phyloP scores from a whole-genome alignment of 1,139 yeast genomes.

The Yamadazyma diddensiae region DNA sequence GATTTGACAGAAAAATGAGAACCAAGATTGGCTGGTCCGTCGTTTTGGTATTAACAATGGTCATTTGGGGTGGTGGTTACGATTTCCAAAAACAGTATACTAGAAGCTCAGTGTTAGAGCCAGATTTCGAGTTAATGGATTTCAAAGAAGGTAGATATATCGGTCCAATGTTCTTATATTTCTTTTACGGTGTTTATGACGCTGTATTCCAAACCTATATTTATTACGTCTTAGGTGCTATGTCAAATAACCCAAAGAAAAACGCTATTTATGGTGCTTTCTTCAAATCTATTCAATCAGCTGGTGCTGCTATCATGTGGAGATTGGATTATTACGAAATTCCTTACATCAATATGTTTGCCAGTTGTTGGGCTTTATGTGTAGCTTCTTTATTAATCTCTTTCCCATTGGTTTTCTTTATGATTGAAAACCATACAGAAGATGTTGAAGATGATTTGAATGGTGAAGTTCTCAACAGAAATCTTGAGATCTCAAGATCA shows the following conservation, averaged over 20 bases:
- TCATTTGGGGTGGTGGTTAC: conserved; percentile 63
- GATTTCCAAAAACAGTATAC: conserved; percentile 47
- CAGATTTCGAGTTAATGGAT: conserved; percentile 28
- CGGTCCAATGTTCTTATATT: conserved; percentile 61
- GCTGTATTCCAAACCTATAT: conserved; percentile 56
- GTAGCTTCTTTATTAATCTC: conserved; percentile 48
- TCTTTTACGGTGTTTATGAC: conserved; percentile 58
- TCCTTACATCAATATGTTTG: conserved; percentile 47
- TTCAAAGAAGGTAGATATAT: conserved; percentile 44
- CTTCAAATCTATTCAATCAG: conserved; percentile 63
- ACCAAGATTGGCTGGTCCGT: conserved; percentile 47
- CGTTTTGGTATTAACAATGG: conserved; percentile 41
- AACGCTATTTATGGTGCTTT: conserved; percentile 59
- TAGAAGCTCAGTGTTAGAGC: conserved; percentile 23
- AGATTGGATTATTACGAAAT: conserved; percentile 46
- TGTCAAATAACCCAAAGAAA: conserved; percentile 56
- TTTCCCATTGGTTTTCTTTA: conserved; percentile 35
- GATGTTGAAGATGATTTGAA: conserved; percentile 29
- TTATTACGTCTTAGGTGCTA: conserved; percentile 57
- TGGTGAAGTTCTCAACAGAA: conserved; percentile 8
- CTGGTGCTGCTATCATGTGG: conserved; percentile 64
- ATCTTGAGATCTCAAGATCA: conserved; percentile 5
- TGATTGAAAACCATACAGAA: conserved; percentile 44
- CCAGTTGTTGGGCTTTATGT: conserved; percentile 55
- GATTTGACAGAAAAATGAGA: conserved; percentile 40